Percentiles rank a stretch among this genome's conserved stretches.
These are phyloP conservation scores for Chrysoporthe cubensis DNA, from an alignment of 2,329 filamentous ascomycete genomes.

Conservation along the genomic window DNA sequence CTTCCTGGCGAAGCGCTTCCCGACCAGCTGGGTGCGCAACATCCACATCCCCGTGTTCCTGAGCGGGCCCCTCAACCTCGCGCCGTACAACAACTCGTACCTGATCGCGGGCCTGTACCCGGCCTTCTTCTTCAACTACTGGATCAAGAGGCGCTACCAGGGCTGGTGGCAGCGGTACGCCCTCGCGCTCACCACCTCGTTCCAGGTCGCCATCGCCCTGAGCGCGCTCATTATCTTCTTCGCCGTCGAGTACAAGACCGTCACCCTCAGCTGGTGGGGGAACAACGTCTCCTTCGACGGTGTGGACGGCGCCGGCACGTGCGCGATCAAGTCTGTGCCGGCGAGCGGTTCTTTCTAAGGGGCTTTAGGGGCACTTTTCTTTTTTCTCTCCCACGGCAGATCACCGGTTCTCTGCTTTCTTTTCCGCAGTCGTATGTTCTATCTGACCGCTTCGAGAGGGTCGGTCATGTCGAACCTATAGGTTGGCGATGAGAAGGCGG, in stretches of 20 bases:
- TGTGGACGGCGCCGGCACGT: background rate
- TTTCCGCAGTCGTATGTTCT: background rate
- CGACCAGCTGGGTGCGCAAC: slow-evolving; percentile 42
- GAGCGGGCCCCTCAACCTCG: slow-evolving; percentile 51
- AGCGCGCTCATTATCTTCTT: slow-evolving; percentile 59
- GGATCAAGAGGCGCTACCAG: slow-evolving; percentile 48
- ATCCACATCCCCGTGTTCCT: slow-evolving; percentile 54
- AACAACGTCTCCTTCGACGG: slow-evolving; percentile 37
- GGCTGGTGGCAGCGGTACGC: slow-evolving; percentile 59
- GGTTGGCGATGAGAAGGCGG: background rate
- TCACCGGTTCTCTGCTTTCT: background rate
- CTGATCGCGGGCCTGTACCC: slow-evolving; percentile 45
- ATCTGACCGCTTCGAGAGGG: background rate
- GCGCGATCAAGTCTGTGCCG: slow-evolving; percentile 3
- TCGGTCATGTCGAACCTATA: background rate
- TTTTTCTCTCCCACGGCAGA: background rate
- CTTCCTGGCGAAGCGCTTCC: slow-evolving; percentile 25
- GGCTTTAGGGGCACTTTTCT: background rate
- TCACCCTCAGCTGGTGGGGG: slow-evolving; percentile 54
- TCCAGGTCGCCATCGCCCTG: slow-evolving; percentile 55
- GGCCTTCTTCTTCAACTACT: slow-evolving; percentile 53
- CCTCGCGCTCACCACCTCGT: slow-evolving; percentile 56
- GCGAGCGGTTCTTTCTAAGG: slow-evolving; percentile 1
- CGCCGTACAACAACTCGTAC: slow-evolving; percentile 56
- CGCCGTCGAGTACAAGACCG: slow-evolving; percentile 49